Conservation (phyloP, 2,329 filamentous ascomycete genomes). For the Ampelomyces quisqualis region DNA sequence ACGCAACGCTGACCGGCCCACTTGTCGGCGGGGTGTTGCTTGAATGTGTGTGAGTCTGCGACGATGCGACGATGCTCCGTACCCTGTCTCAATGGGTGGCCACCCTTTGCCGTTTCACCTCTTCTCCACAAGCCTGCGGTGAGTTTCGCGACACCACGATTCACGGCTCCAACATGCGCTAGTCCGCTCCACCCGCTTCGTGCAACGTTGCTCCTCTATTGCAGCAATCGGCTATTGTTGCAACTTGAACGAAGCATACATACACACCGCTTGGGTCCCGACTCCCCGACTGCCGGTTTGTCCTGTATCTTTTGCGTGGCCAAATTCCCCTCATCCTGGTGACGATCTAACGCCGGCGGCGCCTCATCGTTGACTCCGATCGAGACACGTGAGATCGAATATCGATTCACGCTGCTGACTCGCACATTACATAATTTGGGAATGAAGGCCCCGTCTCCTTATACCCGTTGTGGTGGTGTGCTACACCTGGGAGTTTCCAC, state of each 20-base stretch:
- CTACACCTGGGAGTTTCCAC: no score
- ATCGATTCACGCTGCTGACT: constrained; percentile 9
- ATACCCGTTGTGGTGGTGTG: no score
- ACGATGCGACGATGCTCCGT: constrained; percentile 15
- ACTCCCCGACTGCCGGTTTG: constrained; percentile 1
- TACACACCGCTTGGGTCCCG: constrained; percentile 2
- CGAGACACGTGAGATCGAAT: constrained; percentile 15
- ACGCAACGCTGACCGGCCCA: constrained; percentile 17
- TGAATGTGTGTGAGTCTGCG: constrained; percentile 8
- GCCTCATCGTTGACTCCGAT: constrained; percentile 3
- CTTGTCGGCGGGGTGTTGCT: constrained; percentile 18
- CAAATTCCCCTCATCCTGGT: constrained; percentile 12
- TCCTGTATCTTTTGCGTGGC: no score
- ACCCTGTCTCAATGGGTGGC: constrained; percentile 18
- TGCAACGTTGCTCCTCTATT: constrained; percentile 10
- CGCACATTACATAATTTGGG: background rate
- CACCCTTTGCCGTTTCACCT: constrained; percentile 16
- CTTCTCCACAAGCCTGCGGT: constrained; percentile 4
- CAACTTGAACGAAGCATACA: constrained; percentile 7
- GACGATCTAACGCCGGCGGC: constrained; percentile 14
- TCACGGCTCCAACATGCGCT: constrained; percentile 3
- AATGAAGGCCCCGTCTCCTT: no score
- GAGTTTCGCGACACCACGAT: constrained; percentile 14
- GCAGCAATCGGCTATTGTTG: constrained; percentile 7
- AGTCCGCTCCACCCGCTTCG: constrained; percentile 6